Base-by-base conservation (phyloP, 768 basidiomycete genomes). In the Russula olivacea region DNA sequence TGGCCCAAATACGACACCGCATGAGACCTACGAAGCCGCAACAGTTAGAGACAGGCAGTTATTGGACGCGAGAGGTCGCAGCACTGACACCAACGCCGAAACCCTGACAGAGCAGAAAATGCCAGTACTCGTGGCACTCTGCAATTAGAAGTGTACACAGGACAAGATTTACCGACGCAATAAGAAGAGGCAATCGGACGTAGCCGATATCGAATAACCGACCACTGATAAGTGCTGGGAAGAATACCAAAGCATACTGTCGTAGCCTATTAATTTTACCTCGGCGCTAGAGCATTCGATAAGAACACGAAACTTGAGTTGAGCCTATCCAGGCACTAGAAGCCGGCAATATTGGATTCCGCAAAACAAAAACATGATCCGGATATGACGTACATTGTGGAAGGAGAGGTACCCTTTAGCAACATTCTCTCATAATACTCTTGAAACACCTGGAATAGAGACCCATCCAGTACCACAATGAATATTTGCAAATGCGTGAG, bases 281-380 rank as follows among this genome's bases (percentile, higher is more conserved):
- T 54, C 5, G 11, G 21, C 11, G 4, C 30, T 30, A 7, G 14
- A 50, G 63, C 5, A 21, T 30, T 17, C 30, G 21, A 53, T 12
- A 28, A 8, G 14, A 34, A 63, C 23, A 63, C 68, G 3, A 51
- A 51, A 84, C 88, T 76, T 89, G 88, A 25, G 85, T 74, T 0
- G 89, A 91, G 6, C 89, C 89, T 38, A 91, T 91, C 89, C 88
- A 91, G 48, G 88, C 82, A 50, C 88, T 89, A 63, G 25, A 40
- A 67, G 38, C 65, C 25, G 10, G 30, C 17, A 41, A 48, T 23
- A 23, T 28, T 52, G 32, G 32, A 25, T 19, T 23, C 21, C 54
- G 34, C 14, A 32, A 5, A 8, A 61, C n/a, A 50, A 12, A 34
- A 40, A 7, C 1, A 15, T 21, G 15, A 43, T 43, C 41, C 14